Evolutionary conservation across 441 rosid species (phyloP).

Genomic region (Jatropha multifida): DNA sequence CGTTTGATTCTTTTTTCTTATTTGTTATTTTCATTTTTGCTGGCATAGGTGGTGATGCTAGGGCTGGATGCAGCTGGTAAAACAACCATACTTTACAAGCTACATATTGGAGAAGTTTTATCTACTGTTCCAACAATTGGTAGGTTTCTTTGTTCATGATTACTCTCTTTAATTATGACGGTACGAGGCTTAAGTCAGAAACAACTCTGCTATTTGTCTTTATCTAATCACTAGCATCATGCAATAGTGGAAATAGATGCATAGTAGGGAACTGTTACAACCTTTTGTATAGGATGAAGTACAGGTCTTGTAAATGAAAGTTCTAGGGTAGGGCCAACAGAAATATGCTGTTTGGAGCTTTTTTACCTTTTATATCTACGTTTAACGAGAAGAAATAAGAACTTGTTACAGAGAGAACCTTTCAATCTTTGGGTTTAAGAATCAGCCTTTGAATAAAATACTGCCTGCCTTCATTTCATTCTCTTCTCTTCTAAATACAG

Average conservation of each 20-base stretch:
- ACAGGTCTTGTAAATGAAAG: too few species aligned
- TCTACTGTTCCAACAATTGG: slow-evolving; percentile 98
- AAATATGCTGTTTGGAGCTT: too few species aligned
- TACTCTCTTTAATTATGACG: not conserved
- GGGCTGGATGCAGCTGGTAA: slow-evolving; percentile 98
- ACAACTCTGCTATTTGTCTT: not conserved
- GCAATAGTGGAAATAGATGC: not conserved
- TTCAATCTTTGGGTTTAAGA: not conserved
- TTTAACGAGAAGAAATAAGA: too few species aligned
- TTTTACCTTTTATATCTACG: too few species aligned
- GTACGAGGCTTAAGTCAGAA: not conserved
- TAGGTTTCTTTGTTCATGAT: slow-evolving; percentile 24
- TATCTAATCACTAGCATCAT: not conserved
- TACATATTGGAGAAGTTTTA: slow-evolving; percentile 93
- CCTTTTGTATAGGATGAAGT: too few species aligned
- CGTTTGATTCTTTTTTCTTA: slow-evolving; percentile 9
- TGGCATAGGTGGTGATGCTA: slow-evolving; percentile 86
- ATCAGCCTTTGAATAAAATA: not conserved
- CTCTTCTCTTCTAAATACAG: too few species aligned
- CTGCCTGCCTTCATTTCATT: too few species aligned
- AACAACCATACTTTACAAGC: slow-evolving; percentile 92
- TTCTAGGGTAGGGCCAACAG: too few species aligned
- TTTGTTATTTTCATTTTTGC: slow-evolving; percentile 23
- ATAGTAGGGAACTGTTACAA: not conserved
- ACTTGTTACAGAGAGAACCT: too few species aligned